Evolutionary conservation across 192 early-diverging fungal genomes (phyloP).

Genomic region (Coemansia sp.): DNA sequence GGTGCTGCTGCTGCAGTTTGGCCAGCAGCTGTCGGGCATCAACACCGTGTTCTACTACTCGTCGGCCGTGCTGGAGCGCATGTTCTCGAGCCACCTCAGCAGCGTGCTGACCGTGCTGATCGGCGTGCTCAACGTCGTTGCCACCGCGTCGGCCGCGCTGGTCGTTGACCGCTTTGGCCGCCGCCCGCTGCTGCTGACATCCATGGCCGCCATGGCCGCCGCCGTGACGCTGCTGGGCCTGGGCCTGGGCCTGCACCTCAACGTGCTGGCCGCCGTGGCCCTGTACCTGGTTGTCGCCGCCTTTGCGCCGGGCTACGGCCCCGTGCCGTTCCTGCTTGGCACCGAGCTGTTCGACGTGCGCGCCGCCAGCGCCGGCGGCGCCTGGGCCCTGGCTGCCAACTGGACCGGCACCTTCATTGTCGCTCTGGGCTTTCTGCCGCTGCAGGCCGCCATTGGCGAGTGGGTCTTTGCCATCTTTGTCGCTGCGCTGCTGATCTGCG

Average conservation of each 20-base stretch:
- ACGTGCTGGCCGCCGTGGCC: slow-evolving; percentile 71
- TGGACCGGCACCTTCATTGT: slow-evolving; percentile 49
- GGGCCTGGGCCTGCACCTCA: slow-evolving; percentile 63
- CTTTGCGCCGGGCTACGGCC: slow-evolving; percentile 50
- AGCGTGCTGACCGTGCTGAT: slow-evolving; percentile 74
- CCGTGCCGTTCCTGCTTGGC: slow-evolving; percentile 46
- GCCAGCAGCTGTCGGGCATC: slow-evolving; percentile 92
- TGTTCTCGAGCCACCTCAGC: slow-evolving; percentile 58
- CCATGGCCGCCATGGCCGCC: slow-evolving; percentile 62
- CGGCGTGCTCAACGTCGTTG: slow-evolving; percentile 69
- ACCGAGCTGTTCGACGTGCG: slow-evolving; percentile 46
- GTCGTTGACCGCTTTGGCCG: slow-evolving; percentile 80
- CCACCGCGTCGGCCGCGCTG: slow-evolving; percentile 65
- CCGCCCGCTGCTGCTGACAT: slow-evolving; percentile 66
- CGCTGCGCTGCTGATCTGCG: slow-evolving; percentile 17
- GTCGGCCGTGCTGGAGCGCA: slow-evolving; percentile 63
- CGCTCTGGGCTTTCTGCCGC: slow-evolving; percentile 31
- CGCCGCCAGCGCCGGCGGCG: slow-evolving; percentile 36
- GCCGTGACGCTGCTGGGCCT: slow-evolving; percentile 57
- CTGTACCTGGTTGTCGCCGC: slow-evolving; percentile 45
- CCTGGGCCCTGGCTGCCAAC: slow-evolving; percentile 45
- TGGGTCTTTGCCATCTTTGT: slow-evolving; percentile 52
- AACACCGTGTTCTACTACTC: slow-evolving; percentile 89
- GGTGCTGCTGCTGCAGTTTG: slow-evolving; percentile 68
- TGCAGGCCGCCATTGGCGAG: slow-evolving; percentile 41